phyloP scores from a whole-genome alignment of 2,329 filamentous ascomycete species.

The Endoconidiophora laricicola region DNA sequence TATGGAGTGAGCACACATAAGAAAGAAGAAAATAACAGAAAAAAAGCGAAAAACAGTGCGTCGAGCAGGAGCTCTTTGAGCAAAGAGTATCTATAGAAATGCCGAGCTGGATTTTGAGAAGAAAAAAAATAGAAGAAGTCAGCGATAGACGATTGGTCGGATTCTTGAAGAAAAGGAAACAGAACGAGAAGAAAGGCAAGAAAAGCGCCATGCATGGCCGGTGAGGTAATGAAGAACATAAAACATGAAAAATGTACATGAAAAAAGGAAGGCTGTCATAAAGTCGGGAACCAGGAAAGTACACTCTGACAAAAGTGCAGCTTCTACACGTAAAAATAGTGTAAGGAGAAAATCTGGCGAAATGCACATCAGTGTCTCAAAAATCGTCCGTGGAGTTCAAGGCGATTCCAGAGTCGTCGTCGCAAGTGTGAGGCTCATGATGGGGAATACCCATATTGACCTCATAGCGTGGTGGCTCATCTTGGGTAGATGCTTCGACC shows the following conservation, averaged over 20 bases:
- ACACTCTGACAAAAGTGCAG: too few relatives aligned
- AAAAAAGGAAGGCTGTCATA: background rate
- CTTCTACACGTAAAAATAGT: too few relatives aligned
- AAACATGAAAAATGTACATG: background rate
- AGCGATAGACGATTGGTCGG: too few relatives aligned
- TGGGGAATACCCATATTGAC: too few relatives aligned
- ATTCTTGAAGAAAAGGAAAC: background rate
- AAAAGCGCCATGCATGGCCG: too few relatives aligned
- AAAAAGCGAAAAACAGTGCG: background rate
- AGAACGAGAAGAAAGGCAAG: background rate
- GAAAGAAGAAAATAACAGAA: conserved; percentile 1
- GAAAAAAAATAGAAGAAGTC: background rate
- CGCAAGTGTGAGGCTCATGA: too few relatives aligned
- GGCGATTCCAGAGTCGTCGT: too few relatives aligned
- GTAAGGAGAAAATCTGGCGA: too few relatives aligned
- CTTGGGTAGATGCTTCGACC: background rate
- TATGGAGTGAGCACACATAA: background rate
- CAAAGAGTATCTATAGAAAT: conserved; percentile 1
- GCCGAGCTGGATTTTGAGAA: background rate
- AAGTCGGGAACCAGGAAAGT: too few relatives aligned
- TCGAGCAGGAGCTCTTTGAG: background rate
- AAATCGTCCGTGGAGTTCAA: too few relatives aligned
- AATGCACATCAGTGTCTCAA: too few relatives aligned
- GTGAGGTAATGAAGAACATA: too few relatives aligned
- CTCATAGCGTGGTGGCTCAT: background rate